These are phyloP conservation scores for Fusarium dimerum DNA, from an alignment of 2,329 filamentous ascomycete species.

Conservation along the genomic window DNA sequence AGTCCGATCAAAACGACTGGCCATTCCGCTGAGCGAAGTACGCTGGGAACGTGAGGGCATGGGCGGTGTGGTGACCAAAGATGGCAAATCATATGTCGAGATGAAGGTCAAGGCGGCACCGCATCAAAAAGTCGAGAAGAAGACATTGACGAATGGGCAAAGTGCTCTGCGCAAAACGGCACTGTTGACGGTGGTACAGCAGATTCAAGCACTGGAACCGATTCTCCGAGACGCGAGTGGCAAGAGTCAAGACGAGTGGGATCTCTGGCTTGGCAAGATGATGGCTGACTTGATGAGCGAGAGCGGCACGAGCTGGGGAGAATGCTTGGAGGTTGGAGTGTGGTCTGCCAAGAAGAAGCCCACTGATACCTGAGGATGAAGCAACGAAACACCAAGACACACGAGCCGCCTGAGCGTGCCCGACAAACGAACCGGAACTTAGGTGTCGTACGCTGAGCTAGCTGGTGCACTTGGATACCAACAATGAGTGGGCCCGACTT, in stretches of 20 bases:
- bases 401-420: conserved; percentile 9
- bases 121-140: conserved; percentile 42
- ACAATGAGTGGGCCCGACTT: not conserved
- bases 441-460: not conserved
- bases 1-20: conserved; percentile 73
- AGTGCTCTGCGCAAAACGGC: conserved; percentile 75
- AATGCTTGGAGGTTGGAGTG: conserved; percentile 83
- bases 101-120: conserved; percentile 48
- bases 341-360: conserved; percentile 79
- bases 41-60: conserved; percentile 83
- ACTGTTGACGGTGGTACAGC: conserved; percentile 76
- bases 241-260: conserved; percentile 91
- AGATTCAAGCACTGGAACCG: conserved; percentile 84
- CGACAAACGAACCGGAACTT: not conserved
- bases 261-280: conserved; percentile 85
- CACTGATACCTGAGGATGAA: conserved; percentile 5
- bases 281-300: conserved; percentile 81
- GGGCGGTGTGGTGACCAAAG: conserved; percentile 61
- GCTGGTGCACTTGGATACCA: not conserved
- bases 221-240: conserved; percentile 78
- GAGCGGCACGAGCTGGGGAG: conserved; percentile 76
- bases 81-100: conserved; percentile 61
- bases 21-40: conserved; percentile 82
- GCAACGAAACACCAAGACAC: conserved; percentile 12
- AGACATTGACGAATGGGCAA: conserved; percentile 66